Conservation (phyloP, 2,329 filamentous ascomycete genomes). For the Sporothrix humicola region DNA sequence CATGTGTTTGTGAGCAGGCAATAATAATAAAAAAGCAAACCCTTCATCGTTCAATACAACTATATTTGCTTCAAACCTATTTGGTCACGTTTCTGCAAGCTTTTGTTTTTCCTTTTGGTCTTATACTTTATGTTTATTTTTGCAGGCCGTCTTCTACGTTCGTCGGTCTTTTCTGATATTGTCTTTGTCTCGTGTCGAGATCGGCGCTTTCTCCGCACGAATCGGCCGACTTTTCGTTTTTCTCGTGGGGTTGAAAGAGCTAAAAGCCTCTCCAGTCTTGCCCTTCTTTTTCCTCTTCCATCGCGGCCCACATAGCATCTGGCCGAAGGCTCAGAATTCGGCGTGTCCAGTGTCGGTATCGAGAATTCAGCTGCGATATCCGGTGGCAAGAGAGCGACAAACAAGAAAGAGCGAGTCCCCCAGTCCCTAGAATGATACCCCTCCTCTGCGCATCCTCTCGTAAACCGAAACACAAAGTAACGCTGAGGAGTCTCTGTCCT, state of each 20-base stretch:
- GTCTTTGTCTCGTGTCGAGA: constrained; percentile 21
- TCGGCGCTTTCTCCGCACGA: background rate
- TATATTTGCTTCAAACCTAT: too few relatives aligned
- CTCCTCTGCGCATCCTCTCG: constrained; percentile 6
- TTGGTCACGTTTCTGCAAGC: background rate
- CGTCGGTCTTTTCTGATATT: background rate
- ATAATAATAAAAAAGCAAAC: background rate
- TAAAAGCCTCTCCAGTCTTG: background rate
- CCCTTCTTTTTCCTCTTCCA: background rate
- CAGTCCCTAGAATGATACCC: constrained; percentile 7
- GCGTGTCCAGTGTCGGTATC: background rate
- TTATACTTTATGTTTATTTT: background rate
- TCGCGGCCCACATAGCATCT: background rate
- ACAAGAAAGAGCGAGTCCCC: background rate
- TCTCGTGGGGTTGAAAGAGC: background rate
- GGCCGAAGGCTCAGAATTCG: background rate
- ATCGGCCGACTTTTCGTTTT: background rate
- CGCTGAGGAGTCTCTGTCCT: background rate
- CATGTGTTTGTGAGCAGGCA: background rate
- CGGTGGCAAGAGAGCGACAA: background rate
- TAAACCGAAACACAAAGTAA: background rate
- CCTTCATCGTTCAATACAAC: too few relatives aligned
- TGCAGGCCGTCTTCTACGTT: background rate
- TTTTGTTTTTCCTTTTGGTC: background rate
- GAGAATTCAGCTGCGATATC: background rate